A percentile compares a stretch with the other conserved stretches of the same genome.
Evolutionary conservation across 2,329 filamentous ascomycete species (phyloP).

Genomic region (Zymoseptoria tritici): DNA sequence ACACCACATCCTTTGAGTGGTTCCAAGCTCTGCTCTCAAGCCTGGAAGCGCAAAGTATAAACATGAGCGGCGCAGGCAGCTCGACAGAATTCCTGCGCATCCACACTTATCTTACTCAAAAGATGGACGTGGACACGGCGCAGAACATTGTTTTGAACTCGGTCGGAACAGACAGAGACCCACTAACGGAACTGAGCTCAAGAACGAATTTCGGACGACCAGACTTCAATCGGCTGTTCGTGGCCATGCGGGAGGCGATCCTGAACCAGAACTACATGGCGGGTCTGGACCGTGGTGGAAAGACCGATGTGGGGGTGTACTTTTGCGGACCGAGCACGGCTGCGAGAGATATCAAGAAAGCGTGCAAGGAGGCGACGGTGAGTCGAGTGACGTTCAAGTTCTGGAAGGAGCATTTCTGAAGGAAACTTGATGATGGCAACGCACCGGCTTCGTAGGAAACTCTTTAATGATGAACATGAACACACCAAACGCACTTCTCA

Average conservation of each 20-base stretch:
- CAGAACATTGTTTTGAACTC: slow-evolving; percentile 97
- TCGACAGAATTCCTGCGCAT: slow-evolving; percentile 85
- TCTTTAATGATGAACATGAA: neutral
- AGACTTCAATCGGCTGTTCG: slow-evolving; percentile 74
- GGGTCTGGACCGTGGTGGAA: slow-evolving; percentile 59
- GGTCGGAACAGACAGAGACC: slow-evolving; percentile 80
- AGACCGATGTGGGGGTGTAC: slow-evolving; percentile 90
- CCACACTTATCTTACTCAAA: slow-evolving; percentile 94
- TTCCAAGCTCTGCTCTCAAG: slow-evolving; percentile 91
- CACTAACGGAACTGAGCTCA: slow-evolving; percentile 80
- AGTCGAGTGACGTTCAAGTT: slow-evolving; percentile 88
- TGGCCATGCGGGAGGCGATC: slow-evolving; percentile 81
- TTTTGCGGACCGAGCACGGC: slow-evolving; percentile 83
- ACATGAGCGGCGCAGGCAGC: slow-evolving; percentile 49
- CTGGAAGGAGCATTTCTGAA: slow-evolving; percentile 84
- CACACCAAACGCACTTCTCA: neutral
- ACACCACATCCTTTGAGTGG: slow-evolving; percentile 95
- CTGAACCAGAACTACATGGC: slow-evolving; percentile 76
- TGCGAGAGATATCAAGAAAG: slow-evolving; percentile 77
- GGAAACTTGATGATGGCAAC: neutral
- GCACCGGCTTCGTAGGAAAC: neutral
- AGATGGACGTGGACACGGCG: slow-evolving; percentile 81
- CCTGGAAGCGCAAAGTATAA: slow-evolving; percentile 75
- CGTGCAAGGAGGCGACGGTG: slow-evolving; percentile 64
- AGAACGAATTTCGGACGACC: slow-evolving; percentile 93